A percentile compares a stretch with the other conserved stretches of the same genome.
Evolutionary conservation across 2,329 filamentous ascomycete species (phyloP).

Genomic region (Zalaria sp.): DNA sequence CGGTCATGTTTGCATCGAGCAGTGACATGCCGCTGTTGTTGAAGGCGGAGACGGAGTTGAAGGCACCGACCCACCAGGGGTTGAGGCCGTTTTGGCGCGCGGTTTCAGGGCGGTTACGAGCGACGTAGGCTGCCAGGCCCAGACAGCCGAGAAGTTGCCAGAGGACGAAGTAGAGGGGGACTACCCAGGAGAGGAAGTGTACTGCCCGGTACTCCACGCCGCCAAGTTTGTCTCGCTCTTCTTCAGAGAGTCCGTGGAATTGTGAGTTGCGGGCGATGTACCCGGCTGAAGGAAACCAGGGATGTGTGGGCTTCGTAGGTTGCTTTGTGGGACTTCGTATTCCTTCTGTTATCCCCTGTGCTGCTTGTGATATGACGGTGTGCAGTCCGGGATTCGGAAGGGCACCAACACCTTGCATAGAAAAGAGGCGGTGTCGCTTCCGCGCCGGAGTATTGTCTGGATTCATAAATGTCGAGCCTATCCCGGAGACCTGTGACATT

Average conservation of each 20-base stretch:
- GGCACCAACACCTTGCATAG: not conserved
- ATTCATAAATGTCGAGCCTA: not conserved
- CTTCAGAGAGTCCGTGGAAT: slow-evolving; percentile 38
- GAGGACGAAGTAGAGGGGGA: slow-evolving; percentile 45
- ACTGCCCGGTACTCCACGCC: slow-evolving; percentile 52
- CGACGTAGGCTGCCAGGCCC: slow-evolving; percentile 49
- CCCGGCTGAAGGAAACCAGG: slow-evolving; percentile 6
- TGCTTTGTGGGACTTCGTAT: too few relatives aligned
- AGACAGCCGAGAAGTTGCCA: slow-evolving; percentile 47
- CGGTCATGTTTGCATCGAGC: slow-evolving; percentile 51
- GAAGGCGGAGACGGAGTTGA: slow-evolving; percentile 54
- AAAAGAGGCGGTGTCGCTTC: not conserved
- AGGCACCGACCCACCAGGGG: slow-evolving; percentile 55
- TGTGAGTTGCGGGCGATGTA: slow-evolving; percentile 37
- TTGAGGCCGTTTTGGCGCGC: slow-evolving; percentile 43
- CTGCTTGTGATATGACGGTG: too few relatives aligned
- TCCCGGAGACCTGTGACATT: too few relatives aligned
- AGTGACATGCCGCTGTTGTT: slow-evolving; percentile 60
- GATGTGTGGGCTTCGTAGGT: too few relatives aligned
- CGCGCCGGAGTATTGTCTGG: slow-evolving; percentile 1
- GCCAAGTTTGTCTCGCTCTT: slow-evolving; percentile 44
- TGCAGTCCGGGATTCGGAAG: not conserved
- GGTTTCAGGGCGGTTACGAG: slow-evolving; percentile 33
- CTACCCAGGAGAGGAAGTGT: slow-evolving; percentile 41
- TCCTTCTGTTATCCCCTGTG: too few relatives aligned